These are phyloP conservation scores for Botrytis galanthina DNA, from an alignment of 2,329 filamentous ascomycete species.

Conservation along the genomic window DNA sequence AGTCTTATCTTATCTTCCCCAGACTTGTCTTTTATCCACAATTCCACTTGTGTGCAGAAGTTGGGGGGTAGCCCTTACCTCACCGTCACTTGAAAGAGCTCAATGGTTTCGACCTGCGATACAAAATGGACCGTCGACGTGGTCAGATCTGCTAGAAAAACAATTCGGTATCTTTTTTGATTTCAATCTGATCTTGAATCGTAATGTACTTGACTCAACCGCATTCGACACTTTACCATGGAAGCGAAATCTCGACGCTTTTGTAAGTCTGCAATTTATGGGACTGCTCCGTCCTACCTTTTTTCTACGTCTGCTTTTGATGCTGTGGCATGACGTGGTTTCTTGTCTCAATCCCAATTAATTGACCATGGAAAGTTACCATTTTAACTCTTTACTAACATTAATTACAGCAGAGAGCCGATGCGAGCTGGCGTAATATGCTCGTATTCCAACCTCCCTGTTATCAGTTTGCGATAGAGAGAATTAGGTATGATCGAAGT, in stretches of 20 bases:
- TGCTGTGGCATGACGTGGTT: background rate
- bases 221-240: constrained; percentile 10
- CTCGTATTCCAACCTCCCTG: constrained; percentile 19
- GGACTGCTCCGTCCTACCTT: background rate
- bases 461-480: constrained; percentile 3
- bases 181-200: background rate
- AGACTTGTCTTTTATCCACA: constrained; percentile 6
- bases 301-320: background rate
- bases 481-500: background rate
- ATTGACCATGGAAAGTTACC: background rate
- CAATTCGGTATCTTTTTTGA: constrained; percentile 15
- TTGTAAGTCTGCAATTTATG: constrained; percentile 3
- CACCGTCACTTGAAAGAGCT: constrained; percentile 12
- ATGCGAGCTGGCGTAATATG: constrained; percentile 19
- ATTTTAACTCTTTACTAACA: background rate
- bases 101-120: constrained; percentile 8
- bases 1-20: constrained; percentile 17
- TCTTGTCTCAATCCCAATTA: background rate
- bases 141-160: constrained; percentile 12
- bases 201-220: background rate
- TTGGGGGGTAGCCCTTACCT: constrained; percentile 11
- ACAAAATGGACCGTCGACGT: background rate
- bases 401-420: constrained; percentile 9
- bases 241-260: constrained; percentile 10
- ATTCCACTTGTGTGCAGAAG: constrained; percentile 5